Evolutionary conservation across 352 stramenopile species (phyloP).

Genomic region (Aphanomyces astaci): DNA sequence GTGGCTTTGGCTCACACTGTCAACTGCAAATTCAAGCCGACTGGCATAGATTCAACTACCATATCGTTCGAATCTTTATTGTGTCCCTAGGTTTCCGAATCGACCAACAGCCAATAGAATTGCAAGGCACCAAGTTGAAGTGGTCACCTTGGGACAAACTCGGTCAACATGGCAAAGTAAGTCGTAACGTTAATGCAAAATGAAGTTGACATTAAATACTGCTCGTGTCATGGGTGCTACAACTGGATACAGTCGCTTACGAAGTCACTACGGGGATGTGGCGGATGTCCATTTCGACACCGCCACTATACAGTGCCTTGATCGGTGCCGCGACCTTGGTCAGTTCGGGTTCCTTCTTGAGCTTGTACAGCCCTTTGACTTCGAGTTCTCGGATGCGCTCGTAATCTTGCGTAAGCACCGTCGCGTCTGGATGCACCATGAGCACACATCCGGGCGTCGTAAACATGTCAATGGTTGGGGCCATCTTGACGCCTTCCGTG

Average conservation of each 20-base stretch:
- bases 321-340: background rate
- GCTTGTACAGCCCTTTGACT: constrained; percentile 14
- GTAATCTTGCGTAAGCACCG: constrained; percentile 51
- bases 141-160: background rate
- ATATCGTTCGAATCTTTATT: background rate
- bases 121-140: background rate
- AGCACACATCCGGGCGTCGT: constrained; percentile 63
- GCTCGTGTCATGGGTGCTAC: no score
- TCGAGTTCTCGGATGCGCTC: constrained; percentile 39
- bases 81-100: background rate
- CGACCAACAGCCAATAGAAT: background rate
- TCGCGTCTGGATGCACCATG: constrained; percentile 46
- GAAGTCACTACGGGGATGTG: constrained; percentile 1
- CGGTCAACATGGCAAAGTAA: no score
- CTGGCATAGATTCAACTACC: background rate
- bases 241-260: no score
- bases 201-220: constrained; percentile 8
- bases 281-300: background rate
- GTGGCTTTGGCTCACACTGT: no score
- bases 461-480: constrained; percentile 58
- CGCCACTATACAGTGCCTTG: background rate
- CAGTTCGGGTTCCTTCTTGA: background rate
- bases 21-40: no score
- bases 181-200: no score
- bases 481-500: constrained; percentile 37